Base-by-base conservation (phyloP, 2,329 filamentous ascomycete genomes). In the Nothomitra cinnamomea region DNA sequence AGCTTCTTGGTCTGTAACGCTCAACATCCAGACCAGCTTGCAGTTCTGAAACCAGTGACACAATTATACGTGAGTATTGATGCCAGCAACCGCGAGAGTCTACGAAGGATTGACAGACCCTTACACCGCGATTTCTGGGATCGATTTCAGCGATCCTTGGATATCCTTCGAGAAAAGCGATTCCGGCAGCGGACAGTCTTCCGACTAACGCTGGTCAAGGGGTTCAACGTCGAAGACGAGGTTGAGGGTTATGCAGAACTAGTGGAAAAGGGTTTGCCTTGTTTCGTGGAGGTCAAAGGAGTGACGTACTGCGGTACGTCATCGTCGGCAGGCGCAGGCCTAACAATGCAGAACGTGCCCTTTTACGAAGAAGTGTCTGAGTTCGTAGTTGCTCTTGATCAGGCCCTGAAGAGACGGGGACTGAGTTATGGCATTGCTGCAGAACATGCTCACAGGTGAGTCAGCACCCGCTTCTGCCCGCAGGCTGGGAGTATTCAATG, bases 41-140 rank as follows among this genome's bases (percentile, higher is more conserved):
- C 82, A 1, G 76, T 83, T 0, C 74, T 96, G 40, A 76, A 85
- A 58, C 86, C 85, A 25, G 89, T 95, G 13, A 98, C 90, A 0
- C 92, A 96, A 68, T 77, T 98, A 1, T 96, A 96, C 67, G 90
- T 96, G 57, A 92, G 85, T 54, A 95, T 96, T 63, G 90, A 98
- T 63, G 92, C 92, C 0, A 87, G 85, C 45, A 94, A 95, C 71
- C 82, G 82, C 57, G 89, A 95, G 56, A 87, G 82, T 15, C 76
- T 96, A 32, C 81, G 87, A 52, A 84, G 83, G 63, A 95, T 98
- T 61, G 90, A 96, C 66, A 75, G 90, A 0, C 92, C 90, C 0
- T 76, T 98, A 2, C 89, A 96, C 69, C 80, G 92, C 51, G 90
- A 96, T 69, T 98, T 94, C 69, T 96, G 90, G 92, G 89, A 95